Base-by-base conservation (phyloP, 2,329 filamentous ascomycete species). In the Trichoderma breve region DNA sequence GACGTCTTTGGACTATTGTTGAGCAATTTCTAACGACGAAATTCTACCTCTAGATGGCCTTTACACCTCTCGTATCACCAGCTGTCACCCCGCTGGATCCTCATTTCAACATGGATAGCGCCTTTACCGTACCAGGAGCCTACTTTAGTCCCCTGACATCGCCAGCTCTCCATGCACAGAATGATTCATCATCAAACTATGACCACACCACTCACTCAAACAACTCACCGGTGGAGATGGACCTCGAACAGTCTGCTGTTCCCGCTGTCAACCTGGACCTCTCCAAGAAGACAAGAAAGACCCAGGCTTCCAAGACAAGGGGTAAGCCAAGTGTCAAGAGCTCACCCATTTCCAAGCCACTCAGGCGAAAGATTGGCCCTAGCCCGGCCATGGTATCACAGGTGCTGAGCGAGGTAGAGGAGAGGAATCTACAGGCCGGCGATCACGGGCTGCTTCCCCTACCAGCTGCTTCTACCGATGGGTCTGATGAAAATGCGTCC, bases 91-190 rank as follows among this genome's bases (percentile, higher is more conserved):
- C 93, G 26, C 85, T 94, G 65, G 93, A 95, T 77, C 85, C 88
- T 55, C 89, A 91, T 74, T 94, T 93, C 78, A 85, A 87, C 60
- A 83, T 88, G 73, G 87, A 90, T 28, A 82, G 81, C 36, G 83
- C 84, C 62, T 93, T 89, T 76, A 86, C 88, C 6, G 86, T 93
- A 4, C 90, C 91, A 0, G 88, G 88, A 43, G 88, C 92, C 39
- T 95, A 94, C 82, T 95, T 96, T 79, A 96, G 93, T 78, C 93
- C 93, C 11, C 85, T 96, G 63, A 94, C 92, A 6, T 96, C 93
- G 18, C 93, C 93, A 1, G 92, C 93, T 4, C 84, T 96, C 21
- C 91, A 93, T 79, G 92, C 92, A 1, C 92, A 94, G 79, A 88
- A 84, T 73, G 88, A 90, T 70, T 78, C 83, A 30, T 80, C 80